Evolutionary conservation across 495 filamentous ascomycete genomes (phyloP), one percentile per base, ranked within the genome.

Genomic region (Cercophora scortea): DNA sequence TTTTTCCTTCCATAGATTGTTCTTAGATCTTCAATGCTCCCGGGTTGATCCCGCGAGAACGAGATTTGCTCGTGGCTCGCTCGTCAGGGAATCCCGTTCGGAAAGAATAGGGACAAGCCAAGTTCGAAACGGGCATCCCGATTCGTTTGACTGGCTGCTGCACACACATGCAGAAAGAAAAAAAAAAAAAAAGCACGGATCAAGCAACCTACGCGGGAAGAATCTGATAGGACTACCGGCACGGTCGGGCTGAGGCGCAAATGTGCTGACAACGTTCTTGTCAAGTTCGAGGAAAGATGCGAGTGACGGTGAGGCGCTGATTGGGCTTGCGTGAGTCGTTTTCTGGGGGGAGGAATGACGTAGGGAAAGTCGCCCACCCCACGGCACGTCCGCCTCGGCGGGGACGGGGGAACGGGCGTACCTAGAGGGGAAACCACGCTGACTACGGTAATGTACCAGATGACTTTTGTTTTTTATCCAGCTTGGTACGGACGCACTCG

Each of bases 361-460:
- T 63, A 63, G 58, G 33, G 32, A 48, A 47, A 25, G 25, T 25
- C 25, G 25, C 44, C 34, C 42, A 50, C 17, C 40, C 33, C 47
- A 56, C 62, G 62, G 60, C 62, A 65, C 60, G 62, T 59, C 62
- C 60, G 57, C 50, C 54, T 60, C 41, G 51, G 56, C 48, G 44
- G 53, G 44, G 38, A 6, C 15, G 38, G 36, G 25, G 25, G 25
- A 25, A 25, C 25, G 25, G 25, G 25, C 25, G 25, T 25, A 5
- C 5, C 2, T 25, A 5, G 25, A 25, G 25, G 25, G 25, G 25
- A 25, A 25, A 25, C 5, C 25, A 25, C 25, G 25, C 25, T 25
- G 25, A 25, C 25, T 25, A 25, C 25, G 25, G 25, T 25, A 25
- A 25, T 25, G 25, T 25, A 25, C 25, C 25, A 3, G 38, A 41